Evolutionary conservation across 768 basidiomycete genomes (phyloP), one percentile per base, ranked within the genome.

Genomic region (Tricholoma bakamatsutake): DNA sequence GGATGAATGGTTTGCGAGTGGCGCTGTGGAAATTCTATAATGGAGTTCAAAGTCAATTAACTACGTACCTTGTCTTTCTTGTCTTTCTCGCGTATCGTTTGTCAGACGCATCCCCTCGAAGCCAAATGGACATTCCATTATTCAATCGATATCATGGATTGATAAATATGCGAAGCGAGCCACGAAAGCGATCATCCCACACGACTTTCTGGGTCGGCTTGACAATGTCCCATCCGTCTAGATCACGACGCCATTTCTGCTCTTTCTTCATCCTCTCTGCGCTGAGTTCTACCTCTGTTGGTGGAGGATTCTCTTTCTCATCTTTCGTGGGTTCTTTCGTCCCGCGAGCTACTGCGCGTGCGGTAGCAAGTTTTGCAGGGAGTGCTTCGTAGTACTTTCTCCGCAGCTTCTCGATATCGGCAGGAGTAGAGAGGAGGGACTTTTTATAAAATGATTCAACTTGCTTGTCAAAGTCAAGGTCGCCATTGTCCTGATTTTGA

Each of bases 251-350:
- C 96, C 96, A 98, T 62, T 83, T 76, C 61, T 84, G 68, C 73
- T 98, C 96, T 72, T 94, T 96, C 71, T 88, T 87, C 68, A 93
- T 68, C 61, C 96, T 77, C 71, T 98, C 93, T 37, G 87, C 87
- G 45, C 88, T 82, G 55, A 98, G 75, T 66, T 97, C 91, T 18
- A 90, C 87, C 71, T 98, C 93, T 1, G 88, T 93, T 28, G 84
- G 84, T 3, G 93, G 91, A 2, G 92, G 90, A 62, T 87, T 80
- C 12, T 76, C 77, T 43, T 70, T 62, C 69, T 98, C 96, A 57
- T 88, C 90, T 65, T 88, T 89, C 12, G 93, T 96, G n/a, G 87
- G 84, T 62, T 93, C 87, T 11, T 93, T 80, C 30, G 78, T 80
- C 1, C 90, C 84, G 7, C 80, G 79, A 7, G 87, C 82, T 12